Percentiles rank a stretch among this genome's conserved stretches.
Evolutionary conservation across 2,329 filamentous ascomycete genomes (phyloP).

Genomic region (Fusarium concolor): DNA sequence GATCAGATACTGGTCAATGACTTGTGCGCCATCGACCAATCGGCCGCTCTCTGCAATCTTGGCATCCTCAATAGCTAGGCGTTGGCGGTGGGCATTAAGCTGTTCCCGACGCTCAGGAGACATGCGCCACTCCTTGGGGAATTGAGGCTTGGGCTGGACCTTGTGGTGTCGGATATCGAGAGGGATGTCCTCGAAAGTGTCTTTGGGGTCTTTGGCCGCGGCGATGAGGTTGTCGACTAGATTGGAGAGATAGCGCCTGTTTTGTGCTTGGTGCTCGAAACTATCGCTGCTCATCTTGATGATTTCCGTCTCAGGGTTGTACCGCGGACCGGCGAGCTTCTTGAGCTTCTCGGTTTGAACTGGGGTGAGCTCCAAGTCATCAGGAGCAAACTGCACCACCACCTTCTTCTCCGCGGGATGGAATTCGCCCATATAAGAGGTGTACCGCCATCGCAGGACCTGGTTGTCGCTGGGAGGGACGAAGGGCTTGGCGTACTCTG

Average conservation of each 20-base stretch:
- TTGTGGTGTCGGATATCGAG: conserved; percentile 90
- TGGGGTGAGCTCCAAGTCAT: conserved; percentile 76
- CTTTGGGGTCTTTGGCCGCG: conserved; percentile 80
- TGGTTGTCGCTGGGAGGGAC: conserved; percentile 73
- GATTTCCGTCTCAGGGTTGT: conserved; percentile 84
- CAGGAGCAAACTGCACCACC: conserved; percentile 86
- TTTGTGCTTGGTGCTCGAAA: conserved; percentile 90
- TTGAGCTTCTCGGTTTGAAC: conserved; percentile 82
- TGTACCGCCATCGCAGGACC: conserved; percentile 94
- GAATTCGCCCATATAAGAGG: conserved; percentile 92
- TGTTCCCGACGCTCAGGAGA: conserved; percentile 74
- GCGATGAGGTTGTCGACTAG: conserved; percentile 77
- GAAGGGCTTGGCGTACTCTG: conserved; percentile 88
- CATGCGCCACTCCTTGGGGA: conserved; percentile 87
- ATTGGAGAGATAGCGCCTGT: conserved; percentile 93
- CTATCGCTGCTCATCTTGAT: conserved; percentile 93
- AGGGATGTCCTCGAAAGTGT: conserved; percentile 89
- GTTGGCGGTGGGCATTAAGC: conserved; percentile 70
- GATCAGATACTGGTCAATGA: conserved; percentile 56
- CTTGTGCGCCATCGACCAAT: conserved; percentile 68
- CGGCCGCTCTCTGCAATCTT: conserved; percentile 63
- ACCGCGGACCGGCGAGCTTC: conserved; percentile 87
- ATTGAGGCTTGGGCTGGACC: conserved; percentile 73
- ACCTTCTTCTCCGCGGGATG: conserved; percentile 95
- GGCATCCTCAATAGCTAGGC: conserved; percentile 65